Evolutionary conservation across 1,284 basidiomycete genomes (phyloP), one percentile per base, ranked within the genome.

Genomic region (Phellinidium pouzarii): DNA sequence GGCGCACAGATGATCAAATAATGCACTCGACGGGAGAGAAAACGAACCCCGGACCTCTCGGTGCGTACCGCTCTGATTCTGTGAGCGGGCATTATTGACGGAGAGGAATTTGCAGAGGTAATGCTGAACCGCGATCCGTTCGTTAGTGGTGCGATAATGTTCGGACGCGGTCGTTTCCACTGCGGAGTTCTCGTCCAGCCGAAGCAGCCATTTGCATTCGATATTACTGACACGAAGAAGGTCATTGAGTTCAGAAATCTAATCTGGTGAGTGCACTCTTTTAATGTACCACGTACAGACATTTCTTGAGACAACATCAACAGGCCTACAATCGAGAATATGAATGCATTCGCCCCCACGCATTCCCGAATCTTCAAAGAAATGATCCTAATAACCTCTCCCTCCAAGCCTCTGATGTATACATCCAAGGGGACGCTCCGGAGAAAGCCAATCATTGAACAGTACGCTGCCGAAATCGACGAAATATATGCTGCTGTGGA

Each of bases 1-100:
- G 78, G 0, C 66, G 78, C 8, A 63, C 64, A 5, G 77, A 79
- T 54, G 77, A 79, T 58, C 76, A 78, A 58, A 73, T 79, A 34
- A 75, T 78, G 58, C 70, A 74, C 45, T 69, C 65, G 14, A 77
- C 71, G 3, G 77, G 77, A 5, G 76, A 79, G 59, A 78, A 78
- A 68, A 73, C 69, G 1, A 75, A 74, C 55, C 73, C 73, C 0
- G 67, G 65, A 2, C 71, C 71, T 0, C 60, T 75, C 42, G 72
- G 72, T 71, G 48, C 31, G 62, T 53, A 25, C 19, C 3, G 41
- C 11, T 3, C 20, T 34, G 8, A 31, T 1, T 19, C 8, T 11
- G 17, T 27, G 25, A 7, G 4, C n/a, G n/a, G 2, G 3, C 6
- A 11, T 40, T 44, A 2, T 45, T 8, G 25, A 29, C n/a, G n/a